Evolutionary conservation across 768 basidiomycete species (phyloP), one percentile per base, ranked within the genome.

Genomic region (Mycena indigotica): DNA sequence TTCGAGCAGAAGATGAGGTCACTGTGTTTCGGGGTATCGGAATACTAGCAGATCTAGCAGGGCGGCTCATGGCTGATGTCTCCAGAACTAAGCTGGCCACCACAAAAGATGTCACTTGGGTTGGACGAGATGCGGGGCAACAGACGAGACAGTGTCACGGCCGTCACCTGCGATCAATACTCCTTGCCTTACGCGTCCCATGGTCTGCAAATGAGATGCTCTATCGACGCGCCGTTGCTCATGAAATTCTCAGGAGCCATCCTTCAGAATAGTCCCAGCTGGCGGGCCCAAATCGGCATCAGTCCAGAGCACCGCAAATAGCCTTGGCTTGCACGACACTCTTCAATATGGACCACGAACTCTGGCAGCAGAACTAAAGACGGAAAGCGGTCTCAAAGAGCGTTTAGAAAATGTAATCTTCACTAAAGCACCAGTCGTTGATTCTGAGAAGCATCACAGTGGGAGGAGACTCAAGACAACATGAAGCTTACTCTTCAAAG

Each of bases 401-500:
- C 81, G 96, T 46, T 75, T 98, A 26, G 84, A 91, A 67, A 88
- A 86, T 64, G 96, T 95, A 24, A 25, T 29, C 49, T 25, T 29
- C 49, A 26, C 46, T 41, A 12, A 30, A 28, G 25, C 13, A 25
- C 12, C 46, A 25, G 13, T 25, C n/a, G n/a, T n/a, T n/a, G n/a
- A n/a, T n/a, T n/a, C n/a, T 21, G 46, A 8, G 15, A 48, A 23
- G 57, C 54, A 10, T 57, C 38, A 8, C 62, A 98, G 96, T 98
- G 97, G 97, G 88, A 95, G 52, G 86, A 86, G 62, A 94, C 95
- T 6, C 95, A 97, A 71, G 89, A 93, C 71, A 89, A 89, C 71
- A 69, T 95, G 50, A 88, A 88, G 70, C 78, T 98, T 56, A 94
- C 85, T 48, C 77, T 96, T 74, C 84, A 93, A 69, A 86, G 95